These are phyloP conservation scores for Leccinum boreale DNA, from an alignment of 768 basidiomycete genomes.

Conservation along the genomic window DNA sequence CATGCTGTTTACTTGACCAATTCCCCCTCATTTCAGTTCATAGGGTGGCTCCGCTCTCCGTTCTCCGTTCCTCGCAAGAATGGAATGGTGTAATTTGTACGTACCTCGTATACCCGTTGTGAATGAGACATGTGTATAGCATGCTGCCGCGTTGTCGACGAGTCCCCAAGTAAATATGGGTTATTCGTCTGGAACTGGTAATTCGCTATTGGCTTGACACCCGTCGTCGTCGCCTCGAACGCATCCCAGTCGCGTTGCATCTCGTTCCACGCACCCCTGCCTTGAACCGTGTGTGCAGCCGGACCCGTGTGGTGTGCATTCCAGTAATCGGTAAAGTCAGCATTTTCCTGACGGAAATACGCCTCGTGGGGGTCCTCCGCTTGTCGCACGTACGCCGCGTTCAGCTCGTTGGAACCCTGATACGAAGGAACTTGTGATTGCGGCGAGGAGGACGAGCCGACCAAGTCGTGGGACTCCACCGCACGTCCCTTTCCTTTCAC, in stretches of 20 bases:
- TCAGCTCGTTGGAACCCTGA: conserved; percentile 21
- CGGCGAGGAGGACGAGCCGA: conserved; percentile 5
- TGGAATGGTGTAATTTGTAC: conserved; percentile 17
- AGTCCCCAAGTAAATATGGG: conserved; percentile 69
- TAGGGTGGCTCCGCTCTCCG: conserved; percentile 2
- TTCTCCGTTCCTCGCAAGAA: conserved; percentile 12
- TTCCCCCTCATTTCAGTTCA: not conserved
- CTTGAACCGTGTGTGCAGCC: conserved; percentile 14
- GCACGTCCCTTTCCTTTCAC: conserved; percentile 69
- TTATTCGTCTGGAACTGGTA: conserved; percentile 80
- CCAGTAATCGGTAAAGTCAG: conserved; percentile 64
- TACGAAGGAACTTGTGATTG: conserved; percentile 10
- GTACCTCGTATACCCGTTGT: conserved; percentile 39
- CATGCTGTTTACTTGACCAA: conserved; percentile 6
- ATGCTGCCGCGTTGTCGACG: conserved; percentile 48
- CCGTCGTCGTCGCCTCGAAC: conserved; percentile 71
- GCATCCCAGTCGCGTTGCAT: conserved; percentile 79
- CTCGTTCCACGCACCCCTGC: conserved; percentile 50
- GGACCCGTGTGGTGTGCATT: conserved; percentile 36
- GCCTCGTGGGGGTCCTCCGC: conserved; percentile 51
- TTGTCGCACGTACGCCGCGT: conserved; percentile 18
- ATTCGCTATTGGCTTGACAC: conserved; percentile 50
- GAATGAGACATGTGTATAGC: conserved; percentile 30
- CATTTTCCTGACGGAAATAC: conserved; percentile 72
- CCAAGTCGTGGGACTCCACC: conserved; percentile 5